phyloP scores from a whole-genome alignment of 257 asterid genomes.

The Penstemon newberryi region DNA sequence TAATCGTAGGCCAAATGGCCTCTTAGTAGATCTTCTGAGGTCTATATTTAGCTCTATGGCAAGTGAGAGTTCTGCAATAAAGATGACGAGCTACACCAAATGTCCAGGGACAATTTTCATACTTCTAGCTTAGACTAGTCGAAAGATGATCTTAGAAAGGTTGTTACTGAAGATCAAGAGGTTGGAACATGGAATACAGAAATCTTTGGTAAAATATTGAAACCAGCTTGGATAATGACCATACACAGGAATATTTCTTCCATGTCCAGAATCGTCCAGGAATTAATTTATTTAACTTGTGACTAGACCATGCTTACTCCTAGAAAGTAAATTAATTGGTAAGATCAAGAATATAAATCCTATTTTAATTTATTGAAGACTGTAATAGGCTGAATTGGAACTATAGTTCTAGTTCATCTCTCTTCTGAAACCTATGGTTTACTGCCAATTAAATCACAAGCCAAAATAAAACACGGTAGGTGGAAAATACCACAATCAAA shows the following conservation, averaged over 20 bases:
- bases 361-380: too few species aligned
- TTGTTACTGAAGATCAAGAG: neutral
- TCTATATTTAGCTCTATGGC: slow-evolving; percentile 11
- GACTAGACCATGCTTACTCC: neutral
- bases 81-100: slow-evolving; percentile 12
- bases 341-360: neutral
- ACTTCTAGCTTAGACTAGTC: slow-evolving; percentile 12
- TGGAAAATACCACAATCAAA: neutral
- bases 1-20: too few species aligned
- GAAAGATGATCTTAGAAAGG: neutral
- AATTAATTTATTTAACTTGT: slow-evolving; percentile 1
- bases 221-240: slow-evolving; percentile 5
- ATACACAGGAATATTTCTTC: neutral
- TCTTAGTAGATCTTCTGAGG: slow-evolving; percentile 11
- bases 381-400: too few species aligned
- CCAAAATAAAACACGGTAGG: too few species aligned
- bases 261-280: neutral
- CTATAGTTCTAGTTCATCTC: too few species aligned
- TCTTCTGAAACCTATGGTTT: too few species aligned
- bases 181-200: neutral
- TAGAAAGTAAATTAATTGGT: neutral
- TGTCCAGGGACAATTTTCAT: slow-evolving; percentile 4
- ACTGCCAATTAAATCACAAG: too few species aligned
- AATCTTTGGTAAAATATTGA: slow-evolving; percentile 14
- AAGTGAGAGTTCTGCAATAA: neutral